Conservation (phyloP, 1,284 basidiomycete genomes). For the Rhodotorula sp. region DNA sequence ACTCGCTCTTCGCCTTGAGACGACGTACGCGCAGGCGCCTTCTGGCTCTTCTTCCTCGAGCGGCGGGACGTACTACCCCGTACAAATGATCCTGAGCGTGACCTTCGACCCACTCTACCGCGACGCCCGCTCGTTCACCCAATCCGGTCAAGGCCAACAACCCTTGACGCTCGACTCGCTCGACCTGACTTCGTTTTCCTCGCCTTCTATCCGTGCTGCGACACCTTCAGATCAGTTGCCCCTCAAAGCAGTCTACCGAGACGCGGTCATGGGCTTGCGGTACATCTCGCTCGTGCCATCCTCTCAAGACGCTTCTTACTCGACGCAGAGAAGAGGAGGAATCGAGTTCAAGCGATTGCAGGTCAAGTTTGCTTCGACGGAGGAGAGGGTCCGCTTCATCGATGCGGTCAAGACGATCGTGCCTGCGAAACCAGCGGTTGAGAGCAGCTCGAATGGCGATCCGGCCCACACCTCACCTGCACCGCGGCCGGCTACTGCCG, state of each 20-base stretch:
- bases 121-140: not conserved
- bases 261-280: slow-evolving; percentile 19
- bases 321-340: too few species aligned
- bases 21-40: not conserved
- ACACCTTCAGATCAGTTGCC: slow-evolving; percentile 21
- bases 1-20: slow-evolving; percentile 10
- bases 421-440: slow-evolving; percentile 22
- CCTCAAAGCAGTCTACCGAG: slow-evolving; percentile 28
- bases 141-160: not conserved
- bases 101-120: slow-evolving; percentile 19
- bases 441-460: not conserved
- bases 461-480: not conserved
- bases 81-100: slow-evolving; percentile 12
- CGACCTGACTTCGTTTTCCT: slow-evolving; percentile 22
- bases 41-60: not conserved
- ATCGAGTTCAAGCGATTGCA: slow-evolving; percentile 19
- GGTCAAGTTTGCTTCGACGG: slow-evolving; percentile 12
- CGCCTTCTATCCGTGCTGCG: not conserved
- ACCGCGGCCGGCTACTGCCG: too few species aligned
- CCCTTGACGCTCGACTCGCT: slow-evolving; percentile 23
- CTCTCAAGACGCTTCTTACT: not conserved
- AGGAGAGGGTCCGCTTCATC: slow-evolving; percentile 21
- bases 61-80: not conserved
- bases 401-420: slow-evolving; percentile 7
- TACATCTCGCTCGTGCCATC: slow-evolving; percentile 8